Percentiles rank a stretch among this genome's conserved stretches.
Conservation (phyloP, 305 asterid genomes). For the Rubia tinctorum region DNA sequence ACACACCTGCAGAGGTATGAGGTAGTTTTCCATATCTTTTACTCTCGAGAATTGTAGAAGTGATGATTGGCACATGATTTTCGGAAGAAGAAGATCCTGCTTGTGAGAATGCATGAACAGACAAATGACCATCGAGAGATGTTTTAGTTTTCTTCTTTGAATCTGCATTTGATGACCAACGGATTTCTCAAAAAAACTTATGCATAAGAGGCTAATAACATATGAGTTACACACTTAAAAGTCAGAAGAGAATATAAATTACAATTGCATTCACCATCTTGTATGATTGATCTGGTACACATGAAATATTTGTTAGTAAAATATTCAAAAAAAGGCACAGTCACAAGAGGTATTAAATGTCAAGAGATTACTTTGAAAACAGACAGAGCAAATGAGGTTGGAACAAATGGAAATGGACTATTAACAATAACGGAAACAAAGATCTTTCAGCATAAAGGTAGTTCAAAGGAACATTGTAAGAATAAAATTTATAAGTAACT, state of each 20-base stretch:
- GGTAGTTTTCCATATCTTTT: too few species aligned
- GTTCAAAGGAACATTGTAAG: constrained; percentile 5
- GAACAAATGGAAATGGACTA: constrained; percentile 89
- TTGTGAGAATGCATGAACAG: too few species aligned
- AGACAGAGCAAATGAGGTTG: constrained; percentile 98
- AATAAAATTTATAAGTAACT: not conserved
- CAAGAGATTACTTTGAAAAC: constrained; percentile 67
- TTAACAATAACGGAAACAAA: constrained; percentile 78
- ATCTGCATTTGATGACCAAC: too few species aligned
- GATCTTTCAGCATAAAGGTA: constrained; percentile 54
- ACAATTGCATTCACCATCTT: not conserved
- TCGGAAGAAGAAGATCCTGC: too few species aligned
- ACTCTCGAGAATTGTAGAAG: too few species aligned
- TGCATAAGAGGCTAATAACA: not conserved
- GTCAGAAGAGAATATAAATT: not conserved
- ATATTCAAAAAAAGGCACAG: not conserved
- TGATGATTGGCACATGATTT: too few species aligned
- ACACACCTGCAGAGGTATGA: too few species aligned
- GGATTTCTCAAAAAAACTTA: not conserved
- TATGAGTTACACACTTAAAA: not conserved
- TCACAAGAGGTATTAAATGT: not conserved
- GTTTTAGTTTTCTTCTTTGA: too few species aligned
- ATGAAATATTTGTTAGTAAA: not conserved
- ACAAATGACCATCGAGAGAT: too few species aligned
- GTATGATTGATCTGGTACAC: not conserved